Percentiles rank a stretch among this genome's conserved stretches.
These are phyloP conservation scores for Solanum arcanum DNA, from an alignment of 257 asterid genomes.

Conservation along the genomic window DNA sequence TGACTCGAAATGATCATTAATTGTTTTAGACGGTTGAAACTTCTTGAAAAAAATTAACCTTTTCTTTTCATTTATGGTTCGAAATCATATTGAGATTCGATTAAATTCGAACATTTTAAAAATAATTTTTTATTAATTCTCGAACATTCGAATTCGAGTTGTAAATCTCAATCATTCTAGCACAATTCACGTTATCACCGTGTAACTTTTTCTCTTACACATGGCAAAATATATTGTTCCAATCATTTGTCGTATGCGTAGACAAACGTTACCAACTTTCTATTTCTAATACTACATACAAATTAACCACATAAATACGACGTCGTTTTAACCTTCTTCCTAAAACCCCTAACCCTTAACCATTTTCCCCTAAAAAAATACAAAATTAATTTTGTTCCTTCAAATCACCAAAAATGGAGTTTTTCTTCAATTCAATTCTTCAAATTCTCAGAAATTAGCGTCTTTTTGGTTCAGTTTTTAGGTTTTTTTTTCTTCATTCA, in stretches of 20 bases:
- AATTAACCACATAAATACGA: not conserved
- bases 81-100: no score
- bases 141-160: no score
- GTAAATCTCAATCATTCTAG: not conserved
- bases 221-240: not conserved
- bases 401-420: not conserved
- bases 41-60: no score
- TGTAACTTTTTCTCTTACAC: not conserved
- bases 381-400: not conserved
- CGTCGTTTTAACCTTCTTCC: not conserved
- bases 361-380: not conserved
- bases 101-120: no score
- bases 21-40: no score
- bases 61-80: no score
- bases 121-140: no score
- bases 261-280: not conserved
- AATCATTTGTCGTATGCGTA: not conserved
- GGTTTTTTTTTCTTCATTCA: not conserved
- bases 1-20: not conserved
- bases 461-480: not conserved
- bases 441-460: not conserved
- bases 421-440: constrained; percentile 1
- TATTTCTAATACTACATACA: not conserved
- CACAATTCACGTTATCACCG: not conserved
- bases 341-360: not conserved